A percentile compares a stretch with the other conserved stretches of the same genome.
These are phyloP conservation scores for Acrocalymma vagum DNA, from an alignment of 2,329 filamentous ascomycete species.

Conservation along the genomic window DNA sequence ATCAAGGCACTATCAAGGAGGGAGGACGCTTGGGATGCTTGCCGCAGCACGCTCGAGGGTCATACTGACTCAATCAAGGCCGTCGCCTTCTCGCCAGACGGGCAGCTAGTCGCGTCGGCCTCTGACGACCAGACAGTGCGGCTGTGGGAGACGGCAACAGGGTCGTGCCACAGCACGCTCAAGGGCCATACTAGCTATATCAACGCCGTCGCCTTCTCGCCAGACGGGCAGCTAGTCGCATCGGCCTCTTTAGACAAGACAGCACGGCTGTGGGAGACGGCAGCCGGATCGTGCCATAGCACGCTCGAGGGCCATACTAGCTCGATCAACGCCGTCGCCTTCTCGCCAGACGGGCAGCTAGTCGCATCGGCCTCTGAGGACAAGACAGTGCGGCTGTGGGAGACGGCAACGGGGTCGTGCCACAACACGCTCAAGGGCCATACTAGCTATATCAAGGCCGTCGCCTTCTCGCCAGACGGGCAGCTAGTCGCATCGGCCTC, in stretches of 20 bases:
- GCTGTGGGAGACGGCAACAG: conserved; percentile 3
- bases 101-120: conserved; percentile 1
- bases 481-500: conserved; percentile 8
- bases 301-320: conserved; percentile 4
- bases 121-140: not conserved
- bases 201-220: conserved; percentile 8
- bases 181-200: conserved; percentile 7
- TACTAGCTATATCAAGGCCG: not conserved
- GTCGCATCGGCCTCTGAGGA: conserved; percentile 10
- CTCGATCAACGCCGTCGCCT: conserved; percentile 1
- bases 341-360: conserved; percentile 12
- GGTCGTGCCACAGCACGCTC: conserved; percentile 5
- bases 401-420: conserved; percentile 9
- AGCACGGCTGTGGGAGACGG: conserved; percentile 16
- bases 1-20: conserved; percentile 5
- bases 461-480: conserved; percentile 14
- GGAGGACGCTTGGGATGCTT: conserved; percentile 10
- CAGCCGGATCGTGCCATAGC: conserved; percentile 4
- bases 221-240: conserved; percentile 7
- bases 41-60: conserved; percentile 11
- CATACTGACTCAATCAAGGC: conserved; percentile 1
- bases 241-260: conserved; percentile 11
- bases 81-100: conserved; percentile 19
- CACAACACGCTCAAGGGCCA: conserved; percentile 7
- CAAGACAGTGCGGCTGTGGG: conserved; percentile 15